Conservation (phyloP, 805 yeast species). For the Allodekkera sacchari region DNA sequence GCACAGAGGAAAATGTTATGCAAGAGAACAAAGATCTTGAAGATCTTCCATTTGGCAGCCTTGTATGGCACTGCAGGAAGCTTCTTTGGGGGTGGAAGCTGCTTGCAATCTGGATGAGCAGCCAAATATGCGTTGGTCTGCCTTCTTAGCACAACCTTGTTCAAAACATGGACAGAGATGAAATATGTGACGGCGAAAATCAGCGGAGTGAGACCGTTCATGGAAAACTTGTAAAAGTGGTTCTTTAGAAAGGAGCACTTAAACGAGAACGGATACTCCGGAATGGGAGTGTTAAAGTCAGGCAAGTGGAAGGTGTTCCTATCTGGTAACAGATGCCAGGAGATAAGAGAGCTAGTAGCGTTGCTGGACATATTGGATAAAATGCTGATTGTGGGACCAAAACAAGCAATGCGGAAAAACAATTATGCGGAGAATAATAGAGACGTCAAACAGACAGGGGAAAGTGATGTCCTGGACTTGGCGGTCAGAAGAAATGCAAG, state of each 20-base stretch:
- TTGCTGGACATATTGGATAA: background rate
- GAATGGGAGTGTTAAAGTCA: slow-evolving; percentile 13
- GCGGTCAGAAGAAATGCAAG: too few species aligned
- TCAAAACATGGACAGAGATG: slow-evolving; percentile 44
- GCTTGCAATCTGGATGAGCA: slow-evolving; percentile 19
- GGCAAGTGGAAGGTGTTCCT: slow-evolving; percentile 22
- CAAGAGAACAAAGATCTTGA: slow-evolving; percentile 47
- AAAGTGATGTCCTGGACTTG: too few species aligned
- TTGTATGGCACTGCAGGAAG: slow-evolving; percentile 47
- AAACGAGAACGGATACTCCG: slow-evolving; percentile 20
- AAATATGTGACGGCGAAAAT: slow-evolving; percentile 53
- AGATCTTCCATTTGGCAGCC: slow-evolving; percentile 35
- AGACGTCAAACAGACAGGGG: too few species aligned
- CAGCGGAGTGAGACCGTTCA: slow-evolving; percentile 47
- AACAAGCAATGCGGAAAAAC: too few species aligned
- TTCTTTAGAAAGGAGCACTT: slow-evolving; percentile 18
- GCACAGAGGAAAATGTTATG: slow-evolving; percentile 56
- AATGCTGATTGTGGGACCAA: too few species aligned
- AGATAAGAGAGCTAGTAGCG: slow-evolving; percentile 9
- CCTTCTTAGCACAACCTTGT: slow-evolving; percentile 38
- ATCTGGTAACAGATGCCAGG: slow-evolving; percentile 18
- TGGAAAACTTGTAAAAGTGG: slow-evolving; percentile 29
- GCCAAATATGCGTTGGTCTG: slow-evolving; percentile 29
- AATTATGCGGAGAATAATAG: too few species aligned
- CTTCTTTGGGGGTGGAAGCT: slow-evolving; percentile 22